A percentile compares a stretch with the other conserved stretches of the same genome.
phyloP scores from a whole-genome alignment of 805 yeast species.

The Sugiyamaella lignohabitans region DNA sequence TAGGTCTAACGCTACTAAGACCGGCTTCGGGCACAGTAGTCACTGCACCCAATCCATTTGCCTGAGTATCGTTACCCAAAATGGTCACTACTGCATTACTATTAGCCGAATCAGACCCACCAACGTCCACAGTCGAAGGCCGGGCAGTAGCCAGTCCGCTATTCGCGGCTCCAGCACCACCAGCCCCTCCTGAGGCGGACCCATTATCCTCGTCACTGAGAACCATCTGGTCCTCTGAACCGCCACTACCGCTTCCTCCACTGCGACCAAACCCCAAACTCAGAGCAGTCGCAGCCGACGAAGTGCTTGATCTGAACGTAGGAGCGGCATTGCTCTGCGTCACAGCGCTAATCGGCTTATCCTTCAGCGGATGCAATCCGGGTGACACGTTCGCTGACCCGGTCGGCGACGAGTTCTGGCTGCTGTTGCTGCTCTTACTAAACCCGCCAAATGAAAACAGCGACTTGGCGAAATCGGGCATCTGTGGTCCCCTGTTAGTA shows the following conservation, averaged over 20 bases:
- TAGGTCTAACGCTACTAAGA: constrained; percentile 8
- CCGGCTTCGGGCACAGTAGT: too few relatives aligned
- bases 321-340: constrained; percentile 11
- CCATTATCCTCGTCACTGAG: too few relatives aligned
- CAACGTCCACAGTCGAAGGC: background rate
- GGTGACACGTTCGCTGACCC: constrained; percentile 5
- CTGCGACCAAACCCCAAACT: background rate
- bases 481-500: background rate
- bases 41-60: background rate
- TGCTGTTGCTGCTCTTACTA: constrained; percentile 6
- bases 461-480: constrained; percentile 23
- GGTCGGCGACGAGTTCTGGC: background rate
- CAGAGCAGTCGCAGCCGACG: background rate
- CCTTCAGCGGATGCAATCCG: constrained; percentile 2
- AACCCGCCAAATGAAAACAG: constrained; percentile 21
- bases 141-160: constrained; percentile 2
- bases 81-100: background rate
- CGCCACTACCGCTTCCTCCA: constrained; percentile 1
- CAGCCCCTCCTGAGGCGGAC: background rate
- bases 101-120: background rate
- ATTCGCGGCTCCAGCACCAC: background rate
- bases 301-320: constrained; percentile 1
- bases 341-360: constrained; percentile 10
- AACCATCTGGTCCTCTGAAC: too few relatives aligned
- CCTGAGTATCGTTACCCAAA: background rate